These are phyloP conservation scores for Chlorella sp. DNA, from an alignment of 139 green algal species.

Conservation along the genomic window DNA sequence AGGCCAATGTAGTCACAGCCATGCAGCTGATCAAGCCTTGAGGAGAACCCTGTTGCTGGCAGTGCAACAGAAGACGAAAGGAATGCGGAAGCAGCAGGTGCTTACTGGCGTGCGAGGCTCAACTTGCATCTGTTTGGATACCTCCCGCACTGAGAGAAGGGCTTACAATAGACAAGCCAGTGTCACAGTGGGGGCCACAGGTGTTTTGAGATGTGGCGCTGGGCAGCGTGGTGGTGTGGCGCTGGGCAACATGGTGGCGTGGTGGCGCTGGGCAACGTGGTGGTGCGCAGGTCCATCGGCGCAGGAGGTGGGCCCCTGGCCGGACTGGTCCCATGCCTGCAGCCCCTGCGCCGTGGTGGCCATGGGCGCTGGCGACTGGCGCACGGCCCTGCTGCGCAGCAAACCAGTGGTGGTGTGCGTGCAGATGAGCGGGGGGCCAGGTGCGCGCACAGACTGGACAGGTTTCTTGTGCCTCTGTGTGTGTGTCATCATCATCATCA, in stretches of 20 bases:
- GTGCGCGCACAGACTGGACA: constrained; percentile 1
- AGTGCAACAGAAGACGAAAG: not conserved
- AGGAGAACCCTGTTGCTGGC: not conserved
- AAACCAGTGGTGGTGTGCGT: constrained; percentile 25
- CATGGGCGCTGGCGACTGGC: constrained; percentile 25
- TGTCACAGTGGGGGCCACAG: not conserved
- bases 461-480: no score
- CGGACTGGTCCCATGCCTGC: not conserved
- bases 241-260: no score
- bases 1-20: no score
- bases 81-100: not conserved
- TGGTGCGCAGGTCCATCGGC: not conserved
- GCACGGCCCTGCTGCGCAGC: constrained; percentile 19
- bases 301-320: not conserved
- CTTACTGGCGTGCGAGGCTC: not conserved
- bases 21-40: no score
- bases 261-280: no score
- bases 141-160: not conserved
- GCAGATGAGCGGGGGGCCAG: constrained; percentile 22
- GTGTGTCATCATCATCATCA: no score
- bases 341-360: constrained; percentile 7
- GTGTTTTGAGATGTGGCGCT: not conserved
- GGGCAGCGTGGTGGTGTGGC: not conserved
- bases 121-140: not conserved
- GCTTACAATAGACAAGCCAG: not conserved